Percentiles rank a stretch among this genome's conserved stretches.
Evolutionary conservation across 345 rosid species (phyloP).

Genomic region (Dipteronia sinensis): DNA sequence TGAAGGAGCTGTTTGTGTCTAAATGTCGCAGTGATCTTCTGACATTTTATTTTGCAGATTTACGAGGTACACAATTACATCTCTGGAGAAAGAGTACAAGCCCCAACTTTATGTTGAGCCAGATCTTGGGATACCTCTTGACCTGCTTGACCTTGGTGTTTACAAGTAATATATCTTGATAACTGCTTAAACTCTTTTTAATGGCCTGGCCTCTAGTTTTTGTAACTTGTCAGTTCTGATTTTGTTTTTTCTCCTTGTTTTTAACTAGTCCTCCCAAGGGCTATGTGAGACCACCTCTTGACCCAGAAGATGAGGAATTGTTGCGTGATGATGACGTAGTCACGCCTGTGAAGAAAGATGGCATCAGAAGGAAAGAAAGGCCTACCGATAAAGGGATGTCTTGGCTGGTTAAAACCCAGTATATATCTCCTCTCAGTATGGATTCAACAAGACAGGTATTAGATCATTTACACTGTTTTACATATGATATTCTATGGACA

Average conservation of each 20-base stretch:
- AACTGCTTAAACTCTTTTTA: constrained; percentile 13
- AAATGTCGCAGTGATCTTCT: constrained; percentile 9
- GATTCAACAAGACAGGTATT: constrained; percentile 87
- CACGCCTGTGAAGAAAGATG: constrained; percentile 82
- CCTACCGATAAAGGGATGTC: constrained; percentile 95
- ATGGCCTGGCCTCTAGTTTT: neutral
- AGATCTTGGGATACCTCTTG: constrained; percentile 98
- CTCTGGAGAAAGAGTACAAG: constrained; percentile 86
- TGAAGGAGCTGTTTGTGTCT: neutral
- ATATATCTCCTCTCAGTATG: constrained; percentile 83
- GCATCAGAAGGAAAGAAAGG: constrained; percentile 84
- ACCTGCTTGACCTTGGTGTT: constrained; percentile 92
- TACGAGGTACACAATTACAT: constrained; percentile 84
- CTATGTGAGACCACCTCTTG: constrained; percentile 57
- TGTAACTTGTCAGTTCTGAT: constrained; percentile 16
- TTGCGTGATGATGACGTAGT: constrained; percentile 80
- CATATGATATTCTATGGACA: constrained; percentile 5
- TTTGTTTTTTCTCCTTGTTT: constrained; percentile 19
- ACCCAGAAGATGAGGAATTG: constrained; percentile 88
- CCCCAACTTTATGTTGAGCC: constrained; percentile 92
- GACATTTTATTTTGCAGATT: constrained; percentile 48
- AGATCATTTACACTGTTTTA: neutral
- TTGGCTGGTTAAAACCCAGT: constrained; percentile 97
- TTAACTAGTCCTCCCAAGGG: constrained; percentile 63
- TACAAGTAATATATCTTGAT: constrained; percentile 63